Base-by-base conservation (phyloP, 495 filamentous ascomycete genomes). In the Aspergillus wentii region DNA sequence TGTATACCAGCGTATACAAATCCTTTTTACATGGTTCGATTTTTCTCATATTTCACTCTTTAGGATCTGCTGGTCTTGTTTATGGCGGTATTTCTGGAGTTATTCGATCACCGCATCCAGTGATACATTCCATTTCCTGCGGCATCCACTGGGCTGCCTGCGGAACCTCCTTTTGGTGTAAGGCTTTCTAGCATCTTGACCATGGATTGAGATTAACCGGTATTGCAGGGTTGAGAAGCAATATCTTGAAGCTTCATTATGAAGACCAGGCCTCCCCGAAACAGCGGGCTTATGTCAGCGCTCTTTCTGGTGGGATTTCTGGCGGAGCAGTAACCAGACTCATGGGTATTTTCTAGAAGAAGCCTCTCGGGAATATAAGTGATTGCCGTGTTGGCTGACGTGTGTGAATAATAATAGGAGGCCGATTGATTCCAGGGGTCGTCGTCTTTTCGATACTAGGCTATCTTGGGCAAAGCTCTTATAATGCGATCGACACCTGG, bases 61-160 rank as follows among this genome's bases (percentile, higher is more conserved):
- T 32, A 94, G 87, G 85, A 42, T 64, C 69, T 34, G 65, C 75
- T 25, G 92, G 91, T n/a, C 48, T 88, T 17, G 48, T 90, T 17
- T 61, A 80, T 38, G 89, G 90, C 39, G 82, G 82, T 34, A 70
- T 76, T 28, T 59, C 67, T 21, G 87, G 84, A 17, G 80, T 87
- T 19, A 48, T 88, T 20, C 71, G 79, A 50, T 83, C 80, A 17
- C 74, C 66, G 13, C 79, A 83, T 26, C 71, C 79, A 8, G 59
- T 74, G 7, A 59, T 94, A 4, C 92, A 89, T 63, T 79, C 87
- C 4, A 30, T 81, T 23, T 75, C 79, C 37, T 78, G 80, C 19
- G 83, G 85, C 23, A 65, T 85, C 27, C 88, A 95, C 62, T 95
- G 84, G 75, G 85, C 83, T 62, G 64, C 71, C 26, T 74, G 94